phyloP scores from a whole-genome alignment of 1,139 yeast species.

The Suhomyces atakaporum region DNA sequence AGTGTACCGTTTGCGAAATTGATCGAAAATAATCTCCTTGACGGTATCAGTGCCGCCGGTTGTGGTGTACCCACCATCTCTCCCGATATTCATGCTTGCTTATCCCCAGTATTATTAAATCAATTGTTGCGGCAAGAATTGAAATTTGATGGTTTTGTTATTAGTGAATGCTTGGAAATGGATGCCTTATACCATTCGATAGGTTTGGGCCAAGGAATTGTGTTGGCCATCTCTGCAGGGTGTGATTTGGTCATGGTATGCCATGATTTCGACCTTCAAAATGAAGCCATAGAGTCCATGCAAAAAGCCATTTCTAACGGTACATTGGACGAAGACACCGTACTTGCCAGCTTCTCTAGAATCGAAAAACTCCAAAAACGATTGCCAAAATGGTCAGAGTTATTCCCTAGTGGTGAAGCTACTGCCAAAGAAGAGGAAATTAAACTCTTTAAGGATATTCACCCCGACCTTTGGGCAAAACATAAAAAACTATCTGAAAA shows the following conservation, averaged over 20 bases:
- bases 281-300: conserved; percentile 59
- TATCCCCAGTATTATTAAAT: conserved; percentile 58
- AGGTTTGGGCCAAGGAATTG: conserved; percentile 68
- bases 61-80: conserved; percentile 67
- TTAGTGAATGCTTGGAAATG: conserved; percentile 67
- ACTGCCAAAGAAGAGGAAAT: conserved; percentile 29
- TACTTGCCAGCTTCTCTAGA: conserved; percentile 44
- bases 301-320: conserved; percentile 56
- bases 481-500: conserved; percentile 48
- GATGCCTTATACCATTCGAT: conserved; percentile 63
- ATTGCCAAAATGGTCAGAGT: conserved; percentile 50
- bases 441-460: conserved; percentile 27
- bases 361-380: conserved; percentile 47
- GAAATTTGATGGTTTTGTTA: conserved; percentile 60
- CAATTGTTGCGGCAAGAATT: conserved; percentile 55
- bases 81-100: conserved; percentile 63
- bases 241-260: conserved; percentile 69
- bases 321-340: conserved; percentile 50
- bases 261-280: conserved; percentile 56
- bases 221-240: conserved; percentile 62
- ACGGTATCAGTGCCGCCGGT: conserved; percentile 66
- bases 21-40: conserved; percentile 50
- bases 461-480: conserved; percentile 39
- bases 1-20: conserved; percentile 55
- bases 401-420: conserved; percentile 43